Percentiles rank a stretch among this genome's conserved stretches.
These are phyloP conservation scores for Cyclocybe aegerita DNA, from an alignment of 768 basidiomycete species.

Conservation along the genomic window DNA sequence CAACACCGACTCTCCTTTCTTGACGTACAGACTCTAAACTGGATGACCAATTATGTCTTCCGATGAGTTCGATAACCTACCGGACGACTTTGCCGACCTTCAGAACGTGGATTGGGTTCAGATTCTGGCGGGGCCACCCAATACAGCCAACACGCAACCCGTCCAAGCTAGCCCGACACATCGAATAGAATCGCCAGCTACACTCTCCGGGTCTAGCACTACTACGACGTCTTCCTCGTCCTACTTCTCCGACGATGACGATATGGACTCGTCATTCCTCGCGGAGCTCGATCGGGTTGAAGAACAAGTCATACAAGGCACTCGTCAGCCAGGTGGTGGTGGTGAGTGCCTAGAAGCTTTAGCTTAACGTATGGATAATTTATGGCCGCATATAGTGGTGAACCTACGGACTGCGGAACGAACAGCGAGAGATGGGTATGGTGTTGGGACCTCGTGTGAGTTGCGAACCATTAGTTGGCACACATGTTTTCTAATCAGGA, in stretches of 20 bases:
- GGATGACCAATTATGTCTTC: constrained; percentile 26
- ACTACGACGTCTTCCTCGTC: constrained; percentile 15
- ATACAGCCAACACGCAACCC: constrained; percentile 3
- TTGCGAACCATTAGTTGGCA: background rate
- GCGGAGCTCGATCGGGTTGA: constrained; percentile 50
- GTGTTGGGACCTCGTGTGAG: constrained; percentile 4
- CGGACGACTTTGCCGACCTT: constrained; percentile 52
- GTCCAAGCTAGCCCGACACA: constrained; percentile 25
- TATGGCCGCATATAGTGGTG: too few species aligned
- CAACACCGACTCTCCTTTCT: too few species aligned
- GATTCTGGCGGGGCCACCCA: constrained; percentile 25
- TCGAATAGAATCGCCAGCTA: background rate
- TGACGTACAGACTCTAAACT: too few species aligned
- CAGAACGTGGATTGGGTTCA: constrained; percentile 49
- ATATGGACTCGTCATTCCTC: constrained; percentile 35
- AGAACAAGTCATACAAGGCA: constrained; percentile 19
- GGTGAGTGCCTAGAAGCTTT: background rate
- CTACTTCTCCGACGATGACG: constrained; percentile 25
- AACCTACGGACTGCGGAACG: too few species aligned
- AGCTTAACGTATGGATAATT: background rate
- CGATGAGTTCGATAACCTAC: constrained; percentile 54
- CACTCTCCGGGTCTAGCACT: background rate
- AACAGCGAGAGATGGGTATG: background rate
- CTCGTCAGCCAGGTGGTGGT: background rate
- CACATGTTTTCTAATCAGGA: background rate